Evolutionary conservation across 2,329 filamentous ascomycete species (phyloP), one percentile per base, ranked within the genome.

Genomic region (Pseudogymnoascus sp.): DNA sequence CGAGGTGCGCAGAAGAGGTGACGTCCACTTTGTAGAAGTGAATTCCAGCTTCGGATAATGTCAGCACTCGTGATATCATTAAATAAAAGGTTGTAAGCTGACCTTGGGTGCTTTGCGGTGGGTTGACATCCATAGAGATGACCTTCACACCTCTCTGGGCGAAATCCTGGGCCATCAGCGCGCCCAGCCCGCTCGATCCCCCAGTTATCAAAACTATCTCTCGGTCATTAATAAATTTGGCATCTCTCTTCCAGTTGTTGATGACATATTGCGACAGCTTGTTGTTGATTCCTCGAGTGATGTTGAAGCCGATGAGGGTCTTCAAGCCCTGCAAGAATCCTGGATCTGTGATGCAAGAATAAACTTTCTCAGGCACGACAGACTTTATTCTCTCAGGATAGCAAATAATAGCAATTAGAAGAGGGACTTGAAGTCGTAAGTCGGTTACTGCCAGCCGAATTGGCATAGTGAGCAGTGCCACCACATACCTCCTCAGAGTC

Each of bases 201-300:
- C 90, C 89, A 0, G 89, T 91, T 16, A 92, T 80, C 47, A 92
- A 77, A 2, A 89, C 86, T 44, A 91, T 77, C 75, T 91, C 88
- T 60, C 79, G 80, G 35, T 78, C 77, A 85, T 88, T 90, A 18
- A 84, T 79, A 72, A 87, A 88, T 31, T 72, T 75, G 25, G 72
- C 74, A 67, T 83, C 80, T n/a, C 69, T 70, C 11, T 72, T 76
- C 76, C 78, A 83, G 70, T 80, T 80, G 71, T 82, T 82, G 59
- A 76, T 65, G 1, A 74, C 75, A 6, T 78, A 75, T 2, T 77
- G 74, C 64, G 83, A 85, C 11, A 85, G 73, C 71, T 77, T 82
- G 11, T 71, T 71, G 70, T 80, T 84, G 21, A 83, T 64, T 59
- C 75, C 75, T 25, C 77, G 74, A 4, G 60, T 28, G 28, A 62